Evolutionary conservation across 345 rosid genomes (phyloP), one percentile per base, ranked within the genome.

Genomic region (Aquilaria malaccensis): DNA sequence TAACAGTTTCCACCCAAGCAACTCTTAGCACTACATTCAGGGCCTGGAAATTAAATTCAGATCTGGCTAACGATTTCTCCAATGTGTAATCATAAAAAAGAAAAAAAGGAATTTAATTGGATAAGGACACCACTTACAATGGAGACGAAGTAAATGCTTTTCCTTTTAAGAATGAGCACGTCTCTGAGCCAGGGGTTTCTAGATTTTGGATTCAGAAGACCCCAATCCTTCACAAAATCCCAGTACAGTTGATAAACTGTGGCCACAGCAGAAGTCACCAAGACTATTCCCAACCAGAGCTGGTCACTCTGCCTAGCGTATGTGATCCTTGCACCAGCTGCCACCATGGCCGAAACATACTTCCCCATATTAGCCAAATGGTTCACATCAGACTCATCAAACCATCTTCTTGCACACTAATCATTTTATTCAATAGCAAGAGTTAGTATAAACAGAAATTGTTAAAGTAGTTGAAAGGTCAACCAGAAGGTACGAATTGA

Each of bases 161-260:
- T 95, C 68, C 74, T 82, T 81, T 80, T 88, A 13, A 95, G 84
- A 46, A 95, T 81, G 43, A 95, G 62, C 10, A 85, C 87, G 62
- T 95, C 91, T 66, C 97, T 85, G 2, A 95, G 89, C 97, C 95
- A 91, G 9, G 70, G 75, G 56, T 95, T 83, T 57, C 63, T 83
- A 29, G 97, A 95, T 47, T 82, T 85, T 13, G 84, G 82, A 58
- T 86, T 76, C 10, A 95, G 72, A 67, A 95, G 76, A 2, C 96
- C 97, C 97, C 99, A 95, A 29, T 95, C 99, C 79, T 79, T 79
- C 51, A 85, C 89, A 69, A 88, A 95, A 75, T 95, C 99, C 99
- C 97, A 95, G 62, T 95, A 95, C 56, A 95, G 57, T 66, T 95
- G 99, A 59, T 95, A 95, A 56, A 86, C 5, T 9, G 95, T 88